These are phyloP conservation scores for Exophiala sp. DNA, from an alignment of 2,329 filamentous ascomycete species.

Conservation along the genomic window DNA sequence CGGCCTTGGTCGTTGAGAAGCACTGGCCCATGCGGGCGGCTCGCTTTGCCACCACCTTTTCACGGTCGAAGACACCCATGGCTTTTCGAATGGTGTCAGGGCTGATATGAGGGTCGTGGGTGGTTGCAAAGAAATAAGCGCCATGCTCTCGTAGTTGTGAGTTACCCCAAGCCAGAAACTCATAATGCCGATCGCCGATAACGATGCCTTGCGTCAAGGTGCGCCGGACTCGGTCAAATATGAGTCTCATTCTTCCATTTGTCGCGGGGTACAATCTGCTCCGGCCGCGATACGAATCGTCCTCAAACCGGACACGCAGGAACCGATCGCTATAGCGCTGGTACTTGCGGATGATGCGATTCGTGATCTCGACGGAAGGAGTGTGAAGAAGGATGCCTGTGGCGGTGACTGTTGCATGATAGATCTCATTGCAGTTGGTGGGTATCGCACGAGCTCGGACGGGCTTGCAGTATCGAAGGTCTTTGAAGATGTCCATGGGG, in stretches of 20 bases:
- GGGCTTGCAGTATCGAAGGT: slow-evolving; percentile 42
- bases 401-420: slow-evolving; percentile 75
- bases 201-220: slow-evolving; percentile 70
- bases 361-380: slow-evolving; percentile 77
- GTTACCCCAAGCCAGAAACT: slow-evolving; percentile 91
- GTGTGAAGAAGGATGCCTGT: slow-evolving; percentile 73
- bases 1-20: slow-evolving; percentile 74
- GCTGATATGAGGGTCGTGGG: slow-evolving; percentile 56
- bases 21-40: slow-evolving; percentile 87
- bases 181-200: slow-evolving; percentile 73
- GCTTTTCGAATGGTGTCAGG: slow-evolving; percentile 72
- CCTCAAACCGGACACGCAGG: slow-evolving; percentile 80
- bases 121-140: slow-evolving; percentile 77
- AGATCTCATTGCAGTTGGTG: slow-evolving; percentile 65
- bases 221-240: slow-evolving; percentile 68
- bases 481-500: slow-evolving; percentile 65
- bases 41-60: slow-evolving; percentile 79
- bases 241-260: slow-evolving; percentile 55
- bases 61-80: slow-evolving; percentile 82
- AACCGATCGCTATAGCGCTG: slow-evolving; percentile 67
- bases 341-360: slow-evolving; percentile 74
- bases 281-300: slow-evolving; percentile 57
- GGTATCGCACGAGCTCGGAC: slow-evolving; percentile 54
- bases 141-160: slow-evolving; percentile 90
- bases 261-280: slow-evolving; percentile 56